Conservation (phyloP, 495 filamentous ascomycete species). For the Hypoxylon rickii region DNA sequence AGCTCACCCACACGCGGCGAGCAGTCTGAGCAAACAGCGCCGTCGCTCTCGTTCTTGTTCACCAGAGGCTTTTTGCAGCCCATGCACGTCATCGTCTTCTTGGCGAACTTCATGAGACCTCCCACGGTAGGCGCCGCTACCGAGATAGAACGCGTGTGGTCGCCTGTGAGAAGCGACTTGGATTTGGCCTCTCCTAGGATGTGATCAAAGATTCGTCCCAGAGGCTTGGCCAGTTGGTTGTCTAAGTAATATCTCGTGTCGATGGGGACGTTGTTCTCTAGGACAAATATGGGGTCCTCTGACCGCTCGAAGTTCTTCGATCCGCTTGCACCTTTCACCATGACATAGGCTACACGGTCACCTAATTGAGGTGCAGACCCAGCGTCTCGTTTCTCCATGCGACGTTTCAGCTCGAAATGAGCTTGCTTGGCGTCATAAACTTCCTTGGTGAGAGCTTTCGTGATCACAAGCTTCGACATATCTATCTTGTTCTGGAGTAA, state of each 20-base stretch:
- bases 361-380: conserved; percentile 94
- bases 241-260: conserved; percentile 99
- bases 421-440: conserved; percentile 87
- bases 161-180: conserved; percentile 78
- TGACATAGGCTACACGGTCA: conserved; percentile 97
- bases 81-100: conserved; percentile 97
- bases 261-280: conserved; percentile 97
- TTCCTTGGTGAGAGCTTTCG: conserved; percentile 88
- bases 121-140: conserved; percentile 88
- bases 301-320: conserved; percentile 94
- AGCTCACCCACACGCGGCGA: conserved; percentile 85
- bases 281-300: conserved; percentile 94
- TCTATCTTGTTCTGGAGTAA: conserved; percentile 97
- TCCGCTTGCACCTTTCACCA: conserved; percentile 86
- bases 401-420: conserved; percentile 88
- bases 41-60: conserved; percentile 75
- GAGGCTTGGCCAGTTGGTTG: conserved; percentile 93
- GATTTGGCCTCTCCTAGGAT: conserved; percentile 93
- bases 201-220: conserved; percentile 95
- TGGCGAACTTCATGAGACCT: conserved; percentile 97
- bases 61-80: conserved; percentile 95
- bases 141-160: conserved; percentile 88
- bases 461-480: conserved; percentile 99
- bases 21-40: conserved; percentile 87
- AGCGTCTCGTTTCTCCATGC: conserved; percentile 94